These are phyloP conservation scores for Cornus controversa DNA, from an alignment of 148 eudicot species.

Conservation along the genomic window DNA sequence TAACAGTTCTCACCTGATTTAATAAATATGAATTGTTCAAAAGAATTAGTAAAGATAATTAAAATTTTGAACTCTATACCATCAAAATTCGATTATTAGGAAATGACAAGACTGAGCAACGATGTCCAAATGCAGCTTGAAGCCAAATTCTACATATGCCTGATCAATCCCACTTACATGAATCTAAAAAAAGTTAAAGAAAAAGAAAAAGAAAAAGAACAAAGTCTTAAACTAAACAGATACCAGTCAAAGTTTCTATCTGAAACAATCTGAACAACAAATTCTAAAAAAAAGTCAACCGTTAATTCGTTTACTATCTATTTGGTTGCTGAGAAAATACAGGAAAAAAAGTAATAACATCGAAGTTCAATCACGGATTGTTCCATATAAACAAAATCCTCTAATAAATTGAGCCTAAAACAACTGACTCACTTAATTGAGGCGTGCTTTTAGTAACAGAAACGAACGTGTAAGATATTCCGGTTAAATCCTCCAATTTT, in stretches of 20 bases:
- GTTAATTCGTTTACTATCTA: neutral
- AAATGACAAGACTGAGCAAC: neutral
- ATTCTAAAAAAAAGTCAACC: neutral
- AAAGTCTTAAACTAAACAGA: neutral
- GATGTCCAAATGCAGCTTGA: neutral
- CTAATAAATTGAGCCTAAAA: constrained; percentile 1
- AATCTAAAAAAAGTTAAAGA: neutral
- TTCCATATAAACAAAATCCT: neutral
- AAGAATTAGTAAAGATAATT: neutral
- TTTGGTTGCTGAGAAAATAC: neutral
- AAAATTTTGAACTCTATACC: neutral
- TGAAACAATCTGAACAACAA: neutral
- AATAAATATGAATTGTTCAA: neutral
- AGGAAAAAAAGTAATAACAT: neutral
- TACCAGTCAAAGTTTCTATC: neutral
- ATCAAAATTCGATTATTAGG: neutral
- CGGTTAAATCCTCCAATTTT: neutral
- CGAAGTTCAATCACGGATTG: neutral
- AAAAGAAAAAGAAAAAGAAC: too few species aligned
- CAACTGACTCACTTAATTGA: neutral
- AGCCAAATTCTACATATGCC: neutral
- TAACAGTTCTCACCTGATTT: neutral
- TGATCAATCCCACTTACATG: neutral
- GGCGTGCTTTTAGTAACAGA: neutral
- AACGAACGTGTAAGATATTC: neutral